A percentile compares a stretch with the other conserved stretches of the same genome.
Conservation (phyloP, 2,329 filamentous ascomycete genomes). For the Huntiella abstrusa region DNA sequence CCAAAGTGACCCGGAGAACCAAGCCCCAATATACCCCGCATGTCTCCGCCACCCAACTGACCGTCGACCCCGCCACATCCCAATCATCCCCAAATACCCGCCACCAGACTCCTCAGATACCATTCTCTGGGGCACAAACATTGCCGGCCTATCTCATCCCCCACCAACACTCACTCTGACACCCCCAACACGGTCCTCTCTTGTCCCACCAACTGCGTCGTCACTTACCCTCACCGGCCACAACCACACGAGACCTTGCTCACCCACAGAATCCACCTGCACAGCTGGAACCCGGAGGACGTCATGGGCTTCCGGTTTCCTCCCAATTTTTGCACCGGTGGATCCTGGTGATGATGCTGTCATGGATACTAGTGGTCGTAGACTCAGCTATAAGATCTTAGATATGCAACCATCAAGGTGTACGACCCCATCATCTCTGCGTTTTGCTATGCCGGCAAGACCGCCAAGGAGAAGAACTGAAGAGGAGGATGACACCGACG, state of each 20-base stretch:
- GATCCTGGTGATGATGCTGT: conserved; percentile 4
- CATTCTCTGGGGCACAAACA: conserved; percentile 8
- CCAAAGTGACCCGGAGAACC: not conserved
- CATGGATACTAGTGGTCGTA: conserved; percentile 3
- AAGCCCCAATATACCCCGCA: conserved; percentile 6
- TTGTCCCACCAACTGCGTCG: not conserved
- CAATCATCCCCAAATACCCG: conserved; percentile 15
- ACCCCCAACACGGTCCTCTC: not conserved
- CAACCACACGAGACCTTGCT: too few relatives aligned
- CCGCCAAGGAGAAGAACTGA: not conserved
- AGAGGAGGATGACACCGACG: conserved; percentile 4
- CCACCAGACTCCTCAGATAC: conserved; percentile 2
- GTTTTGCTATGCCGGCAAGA: conserved; percentile 8
- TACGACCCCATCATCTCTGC: conserved; percentile 8
- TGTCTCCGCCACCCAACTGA: not conserved
- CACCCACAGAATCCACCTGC: too few relatives aligned
- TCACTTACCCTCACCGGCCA: not conserved
- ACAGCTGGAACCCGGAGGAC: not conserved
- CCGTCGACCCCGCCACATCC: conserved; percentile 12
- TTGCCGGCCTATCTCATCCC: conserved; percentile 13
- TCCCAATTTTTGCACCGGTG: conserved; percentile 9
- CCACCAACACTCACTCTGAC: conserved; percentile 12
- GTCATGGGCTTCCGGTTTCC: conserved; percentile 2
- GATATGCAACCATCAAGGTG: conserved; percentile 4
- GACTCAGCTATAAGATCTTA: conserved; percentile 10